A percentile compares a stretch with the other conserved stretches of the same genome.
These are phyloP conservation scores for Colletotrichum lentis DNA, from an alignment of 2,329 filamentous ascomycete species.

Conservation along the genomic window DNA sequence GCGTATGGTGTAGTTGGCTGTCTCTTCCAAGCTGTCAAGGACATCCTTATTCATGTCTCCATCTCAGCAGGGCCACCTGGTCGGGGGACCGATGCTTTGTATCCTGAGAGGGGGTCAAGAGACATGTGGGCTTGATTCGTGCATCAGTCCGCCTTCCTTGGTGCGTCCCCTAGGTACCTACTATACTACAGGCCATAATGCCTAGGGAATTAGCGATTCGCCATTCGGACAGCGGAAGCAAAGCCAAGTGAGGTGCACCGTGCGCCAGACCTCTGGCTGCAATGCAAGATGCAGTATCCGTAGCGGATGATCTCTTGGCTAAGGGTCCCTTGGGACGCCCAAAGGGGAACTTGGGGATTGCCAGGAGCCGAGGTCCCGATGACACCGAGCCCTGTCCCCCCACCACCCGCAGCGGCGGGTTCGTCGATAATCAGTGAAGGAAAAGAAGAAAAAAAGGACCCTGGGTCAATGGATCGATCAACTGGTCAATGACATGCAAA, in stretches of 20 bases:
- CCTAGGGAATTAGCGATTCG: no score
- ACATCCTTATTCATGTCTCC: not conserved
- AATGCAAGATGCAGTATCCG: conserved; percentile 28
- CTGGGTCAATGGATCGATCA: not conserved
- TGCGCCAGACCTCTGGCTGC: conserved; percentile 13
- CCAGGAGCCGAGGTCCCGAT: conserved; percentile 29
- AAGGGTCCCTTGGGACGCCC: not conserved
- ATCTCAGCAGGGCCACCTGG: conserved; percentile 5
- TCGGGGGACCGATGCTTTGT: not conserved
- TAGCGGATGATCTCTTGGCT: conserved; percentile 33
- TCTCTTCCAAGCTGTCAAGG: not conserved
- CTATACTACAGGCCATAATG: not conserved
- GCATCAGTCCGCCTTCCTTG: not conserved
- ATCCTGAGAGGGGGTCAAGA: not conserved
- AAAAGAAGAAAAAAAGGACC: not conserved
- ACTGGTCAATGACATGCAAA: conserved; percentile 1
- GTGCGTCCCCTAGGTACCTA: not conserved
- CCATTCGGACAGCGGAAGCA: not conserved
- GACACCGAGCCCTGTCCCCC: conserved; percentile 18
- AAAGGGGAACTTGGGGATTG: conserved; percentile 21
- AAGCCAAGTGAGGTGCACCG: not conserved
- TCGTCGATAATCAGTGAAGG: not conserved
- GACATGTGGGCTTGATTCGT: conserved; percentile 12
- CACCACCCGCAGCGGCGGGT: conserved; percentile 17
- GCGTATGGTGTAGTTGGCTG: not conserved